Evolutionary conservation across 1,284 basidiomycete genomes (phyloP).

Genomic region (Ganoderma boninense): DNA sequence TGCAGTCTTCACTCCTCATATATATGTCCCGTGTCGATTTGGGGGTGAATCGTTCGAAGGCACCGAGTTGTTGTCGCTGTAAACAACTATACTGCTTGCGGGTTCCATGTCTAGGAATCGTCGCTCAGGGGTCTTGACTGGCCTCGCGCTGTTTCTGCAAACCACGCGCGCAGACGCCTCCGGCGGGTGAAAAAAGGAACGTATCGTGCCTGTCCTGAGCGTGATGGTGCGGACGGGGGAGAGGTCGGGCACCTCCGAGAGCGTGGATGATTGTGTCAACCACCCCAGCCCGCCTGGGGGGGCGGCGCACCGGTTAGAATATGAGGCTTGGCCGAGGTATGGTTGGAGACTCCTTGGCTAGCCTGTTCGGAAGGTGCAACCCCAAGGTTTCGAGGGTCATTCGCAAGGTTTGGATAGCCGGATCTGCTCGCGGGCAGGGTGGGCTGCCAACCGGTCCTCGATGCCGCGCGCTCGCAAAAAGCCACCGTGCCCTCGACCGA

Average conservation of each 20-base stretch:
- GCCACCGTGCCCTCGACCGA: slow-evolving; percentile 67
- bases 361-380: slow-evolving; percentile 49
- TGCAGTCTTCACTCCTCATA: slow-evolving; percentile 45
- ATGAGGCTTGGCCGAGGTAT: slow-evolving; percentile 54
- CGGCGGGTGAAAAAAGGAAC: slow-evolving; percentile 64
- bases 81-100: slow-evolving; percentile 59
- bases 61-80: slow-evolving; percentile 36
- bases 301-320: slow-evolving; percentile 45
- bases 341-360: not conserved
- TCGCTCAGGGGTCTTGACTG: slow-evolving; percentile 2
- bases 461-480: slow-evolving; percentile 71
- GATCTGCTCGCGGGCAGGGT: slow-evolving; percentile 43
- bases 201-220: slow-evolving; percentile 69
- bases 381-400: slow-evolving; percentile 55
- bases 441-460: slow-evolving; percentile 61
- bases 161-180: slow-evolving; percentile 46
- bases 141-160: slow-evolving; percentile 45
- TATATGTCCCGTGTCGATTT: slow-evolving; percentile 59
- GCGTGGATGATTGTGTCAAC: slow-evolving; percentile 38
- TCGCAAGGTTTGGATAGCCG: slow-evolving; percentile 52
- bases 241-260: slow-evolving; percentile 43
- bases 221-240: slow-evolving; percentile 38
- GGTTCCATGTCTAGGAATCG: slow-evolving; percentile 47
- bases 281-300: slow-evolving; percentile 24
- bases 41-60: slow-evolving; percentile 58